Evolutionary conservation across 768 basidiomycete genomes (phyloP), one percentile per base, ranked within the genome.

Genomic region (Plicaturopsis crispa): DNA sequence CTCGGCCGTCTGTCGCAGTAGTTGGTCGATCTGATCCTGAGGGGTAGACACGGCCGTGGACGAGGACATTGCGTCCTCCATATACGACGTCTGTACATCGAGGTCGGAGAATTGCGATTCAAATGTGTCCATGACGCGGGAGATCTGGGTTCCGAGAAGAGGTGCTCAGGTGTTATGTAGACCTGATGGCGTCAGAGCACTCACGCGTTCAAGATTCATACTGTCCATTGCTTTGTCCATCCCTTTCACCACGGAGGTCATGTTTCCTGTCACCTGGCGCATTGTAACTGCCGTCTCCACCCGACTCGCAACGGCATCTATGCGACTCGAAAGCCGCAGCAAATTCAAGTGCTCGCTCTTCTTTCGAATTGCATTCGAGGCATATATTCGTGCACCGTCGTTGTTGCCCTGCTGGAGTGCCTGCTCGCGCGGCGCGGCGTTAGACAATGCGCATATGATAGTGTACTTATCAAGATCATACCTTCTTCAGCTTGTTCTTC

Each of bases 161-260:
- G n/a, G n/a, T n/a, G n/a, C 13, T 10, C 23, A 36, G 26, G 22
- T 35, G 24, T 36, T 10, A 22, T 24, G 10, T 16, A n/a, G 28
- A 43, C 36, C 23, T 26, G 12, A 31, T 7, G 19, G 16, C 14
- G 3, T 24, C 13, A 17, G 24, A 10, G 5, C 11, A 66, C 80
- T 54, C 53, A 96, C 94, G 57, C 84, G 74, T 52, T 99, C 96
- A 40, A 98, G 75, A 67, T 99, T 98, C 96, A 99, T 99, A 61
- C 72, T 85, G 50, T 96, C 86, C 96, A 99, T 98, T 4, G 96
- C 96, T 56, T 84, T 88, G 59, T 99, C 96, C 96, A 99, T 98
- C 23, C 92, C 93, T 52, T 80, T 81, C 32, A 99, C 96, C 3
- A 98, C 96, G 24, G 82, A 83, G 12, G 90, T 82, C 94, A 99